Evolutionary conservation across 2,329 filamentous ascomycete genomes (phyloP).

Genomic region (Verticillium nonalfalfae): DNA sequence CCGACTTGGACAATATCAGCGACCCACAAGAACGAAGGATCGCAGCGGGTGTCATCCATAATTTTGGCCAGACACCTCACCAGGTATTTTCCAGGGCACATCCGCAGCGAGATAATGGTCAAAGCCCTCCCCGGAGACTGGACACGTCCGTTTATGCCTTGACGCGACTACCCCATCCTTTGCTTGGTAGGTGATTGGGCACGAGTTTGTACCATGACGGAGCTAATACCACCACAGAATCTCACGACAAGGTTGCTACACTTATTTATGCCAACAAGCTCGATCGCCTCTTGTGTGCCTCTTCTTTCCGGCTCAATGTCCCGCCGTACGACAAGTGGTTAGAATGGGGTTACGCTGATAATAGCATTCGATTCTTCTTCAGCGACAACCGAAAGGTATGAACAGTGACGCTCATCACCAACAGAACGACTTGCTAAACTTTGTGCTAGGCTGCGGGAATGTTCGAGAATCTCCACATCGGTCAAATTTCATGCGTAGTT

Average conservation of each 20-base stretch:
- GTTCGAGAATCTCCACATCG: conserved; percentile 90
- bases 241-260: conserved; percentile 72
- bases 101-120: conserved; percentile 63
- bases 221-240: conserved; percentile 33
- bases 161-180: conserved; percentile 69
- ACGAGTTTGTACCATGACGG: no score
- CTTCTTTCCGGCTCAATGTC: conserved; percentile 79
- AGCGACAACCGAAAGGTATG: conserved; percentile 70
- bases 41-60: conserved; percentile 94
- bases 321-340: conserved; percentile 90
- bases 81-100: conserved; percentile 86
- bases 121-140: conserved; percentile 60
- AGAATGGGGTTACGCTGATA: conserved; percentile 94
- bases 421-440: conserved; percentile 16
- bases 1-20: conserved; percentile 83
- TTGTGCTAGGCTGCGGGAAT: conserved; percentile 60
- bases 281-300: conserved; percentile 77
- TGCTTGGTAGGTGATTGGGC: conserved; percentile 48
- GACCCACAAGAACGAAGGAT: conserved; percentile 82
- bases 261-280: conserved; percentile 73
- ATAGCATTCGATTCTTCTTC: conserved; percentile 85
- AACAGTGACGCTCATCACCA: conserved; percentile 1
- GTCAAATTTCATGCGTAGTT: conserved; percentile 74
- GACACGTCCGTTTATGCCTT: conserved; percentile 74
- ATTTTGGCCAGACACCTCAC: conserved; percentile 95